These are phyloP conservation scores for Berberis thunbergii DNA, from an alignment of 164 flowering plant species.

Conservation along the genomic window DNA sequence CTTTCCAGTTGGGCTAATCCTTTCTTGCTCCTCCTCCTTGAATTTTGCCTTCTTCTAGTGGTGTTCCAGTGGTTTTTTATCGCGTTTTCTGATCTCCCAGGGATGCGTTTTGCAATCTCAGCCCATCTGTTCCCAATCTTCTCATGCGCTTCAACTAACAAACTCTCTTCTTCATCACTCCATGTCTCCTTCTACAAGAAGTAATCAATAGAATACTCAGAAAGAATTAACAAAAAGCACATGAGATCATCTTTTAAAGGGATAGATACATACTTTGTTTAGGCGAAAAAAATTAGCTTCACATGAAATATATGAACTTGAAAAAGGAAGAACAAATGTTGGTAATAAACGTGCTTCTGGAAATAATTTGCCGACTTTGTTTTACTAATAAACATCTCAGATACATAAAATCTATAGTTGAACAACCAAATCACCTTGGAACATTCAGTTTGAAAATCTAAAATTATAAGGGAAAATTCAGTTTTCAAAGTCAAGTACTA, in stretches of 20 bases:
- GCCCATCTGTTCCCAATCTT: slow-evolving; percentile 39
- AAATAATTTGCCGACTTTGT: too few species aligned
- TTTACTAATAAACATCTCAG: too few species aligned
- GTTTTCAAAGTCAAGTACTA: neutral
- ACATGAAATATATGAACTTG: too few species aligned
- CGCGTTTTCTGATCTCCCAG: slow-evolving; percentile 58
- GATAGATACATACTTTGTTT: too few species aligned
- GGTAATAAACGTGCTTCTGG: too few species aligned
- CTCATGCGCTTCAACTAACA: slow-evolving; percentile 1
- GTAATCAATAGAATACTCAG: neutral
- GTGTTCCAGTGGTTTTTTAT: slow-evolving; percentile 65
- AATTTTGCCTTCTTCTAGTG: slow-evolving; percentile 39
- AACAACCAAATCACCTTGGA: too few species aligned
- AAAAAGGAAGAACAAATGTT: too few species aligned
- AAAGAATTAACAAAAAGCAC: too few species aligned
- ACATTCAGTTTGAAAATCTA: neutral
- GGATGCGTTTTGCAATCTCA: slow-evolving; percentile 51
- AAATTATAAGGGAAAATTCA: too few species aligned
- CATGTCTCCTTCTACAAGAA: neutral
- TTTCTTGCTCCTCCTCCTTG: neutral
- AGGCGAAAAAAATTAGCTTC: too few species aligned
- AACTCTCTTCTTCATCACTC: neutral
- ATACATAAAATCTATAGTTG: too few species aligned
- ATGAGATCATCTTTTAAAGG: too few species aligned
- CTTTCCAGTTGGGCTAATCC: neutral